Percentiles rank a stretch among this genome's conserved stretches.
These are phyloP conservation scores for Vicia sativa DNA, from an alignment of 306 rosid species.

Conservation along the genomic window DNA sequence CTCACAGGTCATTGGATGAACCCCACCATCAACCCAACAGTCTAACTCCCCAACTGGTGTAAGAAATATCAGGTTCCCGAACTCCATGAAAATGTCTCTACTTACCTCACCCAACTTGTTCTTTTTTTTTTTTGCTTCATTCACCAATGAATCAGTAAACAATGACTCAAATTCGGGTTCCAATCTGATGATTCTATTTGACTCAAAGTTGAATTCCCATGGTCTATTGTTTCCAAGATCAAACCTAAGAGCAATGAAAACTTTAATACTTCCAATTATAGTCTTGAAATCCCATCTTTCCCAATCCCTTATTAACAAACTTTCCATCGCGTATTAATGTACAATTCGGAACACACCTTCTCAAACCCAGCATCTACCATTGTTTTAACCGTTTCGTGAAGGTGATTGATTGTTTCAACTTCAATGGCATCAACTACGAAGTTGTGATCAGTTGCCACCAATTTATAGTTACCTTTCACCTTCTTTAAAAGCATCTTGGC, in stretches of 20 bases:
- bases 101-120: slow-evolving; percentile 16
- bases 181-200: slow-evolving; percentile 52
- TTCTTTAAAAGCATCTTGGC: slow-evolving; percentile 26
- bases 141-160: slow-evolving; percentile 47
- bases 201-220: slow-evolving; percentile 58
- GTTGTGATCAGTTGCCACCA: slow-evolving; percentile 41
- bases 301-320: slow-evolving; percentile 43
- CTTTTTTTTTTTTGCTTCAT: background rate
- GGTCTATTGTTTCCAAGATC: slow-evolving; percentile 57
- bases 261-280: slow-evolving; percentile 57
- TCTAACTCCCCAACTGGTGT: background rate
- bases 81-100: slow-evolving; percentile 5
- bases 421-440: slow-evolving; percentile 61
- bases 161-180: slow-evolving; percentile 57
- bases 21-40: slow-evolving; percentile 21
- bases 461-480: background rate
- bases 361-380: slow-evolving; percentile 62
- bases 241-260: slow-evolving; percentile 58
- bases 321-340: slow-evolving; percentile 63
- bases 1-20: too few relatives aligned
- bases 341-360: slow-evolving; percentile 41
- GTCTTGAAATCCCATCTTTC: slow-evolving; percentile 25
- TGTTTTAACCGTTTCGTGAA: slow-evolving; percentile 61
- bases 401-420: slow-evolving; percentile 57
- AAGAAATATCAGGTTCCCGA: slow-evolving; percentile 55